A percentile compares a stretch with the other conserved stretches of the same genome.
These are phyloP conservation scores for Nitzschia palea DNA, from an alignment of 108 stramenopile genomes.

Conservation along the genomic window DNA sequence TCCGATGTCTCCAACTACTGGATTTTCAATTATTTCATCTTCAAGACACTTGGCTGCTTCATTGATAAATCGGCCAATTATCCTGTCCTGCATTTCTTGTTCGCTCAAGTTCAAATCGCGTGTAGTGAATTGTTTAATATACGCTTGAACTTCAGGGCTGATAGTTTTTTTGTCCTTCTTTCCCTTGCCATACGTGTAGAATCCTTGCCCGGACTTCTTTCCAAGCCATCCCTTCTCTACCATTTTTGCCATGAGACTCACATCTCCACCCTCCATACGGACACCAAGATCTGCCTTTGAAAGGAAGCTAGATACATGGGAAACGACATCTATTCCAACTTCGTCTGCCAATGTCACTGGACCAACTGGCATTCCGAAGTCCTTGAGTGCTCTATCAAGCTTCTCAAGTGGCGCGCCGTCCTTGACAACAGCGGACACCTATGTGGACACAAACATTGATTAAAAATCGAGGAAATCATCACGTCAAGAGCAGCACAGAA, in stretches of 20 bases:
- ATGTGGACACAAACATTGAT: background rate
- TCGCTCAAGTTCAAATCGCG: slow-evolving; percentile 66
- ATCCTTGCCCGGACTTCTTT: slow-evolving; percentile 95
- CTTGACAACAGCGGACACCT: slow-evolving; percentile 69
- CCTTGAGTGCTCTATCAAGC: slow-evolving; percentile 91
- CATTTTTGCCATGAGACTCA: slow-evolving; percentile 90
- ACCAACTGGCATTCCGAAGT: slow-evolving; percentile 98
- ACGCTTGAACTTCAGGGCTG: slow-evolving; percentile 78
- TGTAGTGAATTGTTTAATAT: slow-evolving; percentile 65
- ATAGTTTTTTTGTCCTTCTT: slow-evolving; percentile 90
- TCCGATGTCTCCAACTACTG: slow-evolving; percentile 98
- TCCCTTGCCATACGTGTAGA: slow-evolving; percentile 89
- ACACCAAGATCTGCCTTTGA: slow-evolving; percentile 93
- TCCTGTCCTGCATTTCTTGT: slow-evolving; percentile 93
- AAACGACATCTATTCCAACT: slow-evolving; percentile 96
- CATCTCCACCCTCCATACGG: slow-evolving; percentile 94
- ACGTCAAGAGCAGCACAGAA: background rate
- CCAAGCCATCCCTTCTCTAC: slow-evolving; percentile 96
- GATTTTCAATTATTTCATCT: slow-evolving; percentile 96
- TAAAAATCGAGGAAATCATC: no score
- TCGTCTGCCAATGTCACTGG: slow-evolving; percentile 94
- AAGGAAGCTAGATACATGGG: slow-evolving; percentile 92
- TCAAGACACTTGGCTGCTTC: slow-evolving; percentile 98
- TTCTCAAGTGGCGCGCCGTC: slow-evolving; percentile 86
- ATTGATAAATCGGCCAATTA: slow-evolving; percentile 94